phyloP scores from a whole-genome alignment of 352 stramenopile genomes.

The Pilasporangium apinafurcum region DNA sequence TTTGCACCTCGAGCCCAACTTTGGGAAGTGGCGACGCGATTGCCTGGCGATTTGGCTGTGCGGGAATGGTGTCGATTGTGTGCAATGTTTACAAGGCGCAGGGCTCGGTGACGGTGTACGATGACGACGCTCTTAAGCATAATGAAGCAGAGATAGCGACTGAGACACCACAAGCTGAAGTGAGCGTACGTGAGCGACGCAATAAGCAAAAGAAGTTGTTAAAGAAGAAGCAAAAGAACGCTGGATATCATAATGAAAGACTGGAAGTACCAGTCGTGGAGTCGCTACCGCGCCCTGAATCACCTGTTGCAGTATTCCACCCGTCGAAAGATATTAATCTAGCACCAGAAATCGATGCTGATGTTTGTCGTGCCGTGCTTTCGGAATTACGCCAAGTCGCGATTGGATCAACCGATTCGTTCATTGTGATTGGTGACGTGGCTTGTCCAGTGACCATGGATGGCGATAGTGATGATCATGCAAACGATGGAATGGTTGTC shows the following conservation, averaged over 20 bases:
- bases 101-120: slow-evolving; percentile 16
- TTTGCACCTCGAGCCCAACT: slow-evolving; percentile 14
- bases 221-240: slow-evolving; percentile 14
- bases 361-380: slow-evolving; percentile 40
- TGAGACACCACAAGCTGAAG: slow-evolving; percentile 14
- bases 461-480: slow-evolving; percentile 2
- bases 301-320: slow-evolving; percentile 31
- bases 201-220: slow-evolving; percentile 5
- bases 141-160: slow-evolving; percentile 4
- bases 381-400: slow-evolving; percentile 46
- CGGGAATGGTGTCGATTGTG: slow-evolving; percentile 13
- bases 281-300: slow-evolving; percentile 6
- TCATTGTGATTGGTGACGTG: slow-evolving; percentile 58
- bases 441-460: slow-evolving; percentile 37
- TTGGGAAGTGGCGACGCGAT: slow-evolving; percentile 17
- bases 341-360: slow-evolving; percentile 32
- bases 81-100: slow-evolving; percentile 33
- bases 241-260: slow-evolving; percentile 12
- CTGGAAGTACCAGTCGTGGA: slow-evolving; percentile 10
- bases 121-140: slow-evolving; percentile 7
- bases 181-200: slow-evolving; percentile 1
- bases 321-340: slow-evolving; percentile 20
- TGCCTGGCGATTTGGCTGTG: slow-evolving; percentile 22
- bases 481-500: neutral
- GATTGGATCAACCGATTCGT: slow-evolving; percentile 4